Conservation (phyloP, 2,329 filamentous ascomycete genomes). For the Reticulascus tulasneorum region DNA sequence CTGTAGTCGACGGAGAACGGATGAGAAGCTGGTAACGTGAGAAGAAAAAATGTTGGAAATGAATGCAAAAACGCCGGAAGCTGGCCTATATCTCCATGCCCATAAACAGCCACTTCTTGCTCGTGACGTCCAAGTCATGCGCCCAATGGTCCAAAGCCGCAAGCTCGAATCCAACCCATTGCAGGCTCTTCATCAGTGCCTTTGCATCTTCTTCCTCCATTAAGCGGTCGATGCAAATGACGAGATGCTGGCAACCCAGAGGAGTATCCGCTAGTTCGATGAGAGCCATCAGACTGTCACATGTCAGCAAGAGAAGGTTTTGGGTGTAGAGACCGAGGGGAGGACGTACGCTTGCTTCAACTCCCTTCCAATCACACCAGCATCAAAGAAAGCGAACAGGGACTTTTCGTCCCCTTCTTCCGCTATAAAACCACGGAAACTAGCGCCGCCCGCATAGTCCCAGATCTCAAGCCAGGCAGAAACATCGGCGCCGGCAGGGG, state of each 20-base stretch:
- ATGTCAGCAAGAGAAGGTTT: constrained; percentile 21
- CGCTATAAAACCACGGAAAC: constrained; percentile 81
- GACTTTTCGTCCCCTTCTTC: constrained; percentile 67
- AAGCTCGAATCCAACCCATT: constrained; percentile 90
- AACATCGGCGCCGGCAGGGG: constrained; percentile 29
- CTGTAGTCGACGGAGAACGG: too few relatives aligned
- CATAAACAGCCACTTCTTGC: constrained; percentile 79
- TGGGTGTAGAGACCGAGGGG: too few relatives aligned
- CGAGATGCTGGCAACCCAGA: constrained; percentile 71
- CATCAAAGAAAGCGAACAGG: constrained; percentile 85
- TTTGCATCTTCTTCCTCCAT: constrained; percentile 60
- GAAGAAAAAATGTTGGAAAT: not conserved
- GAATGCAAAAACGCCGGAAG: constrained; percentile 2
- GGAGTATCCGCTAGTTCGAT: constrained; percentile 81
- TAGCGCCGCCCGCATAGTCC: constrained; percentile 80
- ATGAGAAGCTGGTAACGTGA: constrained; percentile 4
- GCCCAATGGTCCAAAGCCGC: constrained; percentile 77
- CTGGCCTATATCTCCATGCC: constrained; percentile 77
- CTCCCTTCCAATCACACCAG: constrained; percentile 65
- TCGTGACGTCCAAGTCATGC: constrained; percentile 60
- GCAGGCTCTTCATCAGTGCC: constrained; percentile 73
- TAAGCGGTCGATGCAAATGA: constrained; percentile 75
- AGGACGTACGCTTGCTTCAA: constrained; percentile 78
- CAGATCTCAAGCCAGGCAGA: constrained; percentile 71
- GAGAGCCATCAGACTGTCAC: constrained; percentile 72